Conservation (phyloP, 495 filamentous ascomycete species). For the Neurospora sp. region DNA sequence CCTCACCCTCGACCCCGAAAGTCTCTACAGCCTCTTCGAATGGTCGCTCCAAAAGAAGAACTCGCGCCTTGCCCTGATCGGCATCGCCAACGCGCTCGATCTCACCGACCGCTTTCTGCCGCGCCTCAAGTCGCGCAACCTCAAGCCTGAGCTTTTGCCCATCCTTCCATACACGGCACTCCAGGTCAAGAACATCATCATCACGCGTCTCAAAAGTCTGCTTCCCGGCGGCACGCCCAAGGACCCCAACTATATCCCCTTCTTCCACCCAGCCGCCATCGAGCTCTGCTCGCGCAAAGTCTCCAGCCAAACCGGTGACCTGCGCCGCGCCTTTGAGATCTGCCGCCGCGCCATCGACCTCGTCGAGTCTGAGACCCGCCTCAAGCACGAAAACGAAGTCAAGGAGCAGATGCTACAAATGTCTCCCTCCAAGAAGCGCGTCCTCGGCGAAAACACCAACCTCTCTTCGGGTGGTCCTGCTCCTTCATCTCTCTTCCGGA, state of each 20-base stretch:
- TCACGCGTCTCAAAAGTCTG: slow-evolving; percentile 66
- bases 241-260: slow-evolving; percentile 56
- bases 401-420: slow-evolving; percentile 40
- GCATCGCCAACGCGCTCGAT: slow-evolving; percentile 95
- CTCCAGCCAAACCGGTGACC: slow-evolving; percentile 81
- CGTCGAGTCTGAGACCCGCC: slow-evolving; percentile 71
- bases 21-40: slow-evolving; percentile 84
- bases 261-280: slow-evolving; percentile 86
- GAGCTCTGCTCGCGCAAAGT: slow-evolving; percentile 92
- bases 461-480: slow-evolving; percentile 34
- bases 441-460: slow-evolving; percentile 36
- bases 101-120: slow-evolving; percentile 92
- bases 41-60: slow-evolving; percentile 67
- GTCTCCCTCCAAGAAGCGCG: slow-evolving; percentile 30
- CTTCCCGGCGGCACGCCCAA: slow-evolving; percentile 36
- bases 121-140: slow-evolving; percentile 79
- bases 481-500: slow-evolving; percentile 9
- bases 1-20: slow-evolving; percentile 71
- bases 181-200: slow-evolving; percentile 85
- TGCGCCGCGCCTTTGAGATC: slow-evolving; percentile 92
- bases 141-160: slow-evolving; percentile 81
- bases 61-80: slow-evolving; percentile 73
- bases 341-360: slow-evolving; percentile 82
- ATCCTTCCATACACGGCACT: slow-evolving; percentile 85
- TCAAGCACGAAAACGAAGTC: slow-evolving; percentile 47